phyloP scores from a whole-genome alignment of 129 eudicot genomes.

The Flaveria trinervia region DNA sequence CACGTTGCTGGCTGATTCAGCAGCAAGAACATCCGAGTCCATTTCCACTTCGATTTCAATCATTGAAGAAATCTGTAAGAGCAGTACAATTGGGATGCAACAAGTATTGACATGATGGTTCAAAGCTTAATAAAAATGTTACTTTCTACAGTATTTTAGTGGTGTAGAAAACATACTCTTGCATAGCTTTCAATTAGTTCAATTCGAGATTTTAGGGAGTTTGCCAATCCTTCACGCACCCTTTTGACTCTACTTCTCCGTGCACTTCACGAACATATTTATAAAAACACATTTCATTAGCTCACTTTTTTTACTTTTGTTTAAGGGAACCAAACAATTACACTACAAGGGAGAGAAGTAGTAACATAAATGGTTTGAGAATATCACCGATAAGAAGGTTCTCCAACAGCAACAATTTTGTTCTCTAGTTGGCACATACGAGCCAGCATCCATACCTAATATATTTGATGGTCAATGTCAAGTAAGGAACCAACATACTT shows the following conservation, averaged over 20 bases:
- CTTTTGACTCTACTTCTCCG: conserved; percentile 83
- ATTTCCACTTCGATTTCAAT: conserved; percentile 98
- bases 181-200: conserved; percentile 96
- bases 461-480: neutral
- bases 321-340: neutral
- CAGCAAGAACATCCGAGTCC: conserved; percentile 95
- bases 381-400: conserved; percentile 86
- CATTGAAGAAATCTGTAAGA: conserved; percentile 89
- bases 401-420: conserved; percentile 96
- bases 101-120: conserved; percentile 3
- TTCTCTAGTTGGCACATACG: conserved; percentile 95
- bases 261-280: conserved; percentile 44
- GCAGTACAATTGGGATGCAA: conserved; percentile 9
- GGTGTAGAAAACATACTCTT: conserved; percentile 57
- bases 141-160: neutral
- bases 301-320: too few relatives aligned
- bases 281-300: conserved; percentile 8
- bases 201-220: conserved; percentile 68
- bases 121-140: neutral
- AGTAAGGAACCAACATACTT: neutral
- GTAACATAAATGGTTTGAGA: conserved; percentile 9
- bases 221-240: conserved; percentile 87
- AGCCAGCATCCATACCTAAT: conserved; percentile 91
- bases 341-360: neutral
- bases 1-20: conserved; percentile 82